Evolutionary conservation across 2,329 filamentous ascomycete genomes (phyloP).

Genomic region (Aureobasidium sp.): DNA sequence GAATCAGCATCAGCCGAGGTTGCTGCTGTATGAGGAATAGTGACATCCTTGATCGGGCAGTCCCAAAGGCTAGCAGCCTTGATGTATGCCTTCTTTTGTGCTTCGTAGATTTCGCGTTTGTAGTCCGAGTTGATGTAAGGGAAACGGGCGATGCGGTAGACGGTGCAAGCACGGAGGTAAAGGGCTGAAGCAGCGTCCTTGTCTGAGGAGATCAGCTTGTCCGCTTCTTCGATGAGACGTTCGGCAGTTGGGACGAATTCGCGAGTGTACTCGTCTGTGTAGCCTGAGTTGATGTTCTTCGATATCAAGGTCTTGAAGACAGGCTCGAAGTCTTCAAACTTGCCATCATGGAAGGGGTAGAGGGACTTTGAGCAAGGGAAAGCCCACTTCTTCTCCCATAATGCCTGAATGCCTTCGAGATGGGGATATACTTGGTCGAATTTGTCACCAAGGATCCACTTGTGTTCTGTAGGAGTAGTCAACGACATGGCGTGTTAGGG

Average conservation of each 20-base stretch:
- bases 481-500: slow-evolving; percentile 1
- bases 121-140: slow-evolving; percentile 29
- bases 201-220: slow-evolving; percentile 18
- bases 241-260: slow-evolving; percentile 28
- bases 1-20: slow-evolving; percentile 23
- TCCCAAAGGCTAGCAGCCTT: slow-evolving; percentile 27
- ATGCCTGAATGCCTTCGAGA: slow-evolving; percentile 49
- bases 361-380: slow-evolving; percentile 23
- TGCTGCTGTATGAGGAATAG: slow-evolving; percentile 30
- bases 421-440: slow-evolving; percentile 45
- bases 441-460: slow-evolving; percentile 36
- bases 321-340: slow-evolving; percentile 30
- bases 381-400: slow-evolving; percentile 35
- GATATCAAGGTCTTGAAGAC: slow-evolving; percentile 29
- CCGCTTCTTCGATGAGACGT: slow-evolving; percentile 22
- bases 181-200: slow-evolving; percentile 23
- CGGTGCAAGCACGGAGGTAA: slow-evolving; percentile 28
- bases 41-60: slow-evolving; percentile 28
- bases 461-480: slow-evolving; percentile 10
- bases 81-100: slow-evolving; percentile 29
- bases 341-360: slow-evolving; percentile 28
- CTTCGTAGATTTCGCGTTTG: slow-evolving; percentile 26
- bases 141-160: slow-evolving; percentile 29
- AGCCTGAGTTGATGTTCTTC: slow-evolving; percentile 29
- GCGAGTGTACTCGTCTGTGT: slow-evolving; percentile 28